These are phyloP conservation scores for Claviceps purpurea DNA, from an alignment of 2,329 filamentous ascomycete species.

Conservation along the genomic window DNA sequence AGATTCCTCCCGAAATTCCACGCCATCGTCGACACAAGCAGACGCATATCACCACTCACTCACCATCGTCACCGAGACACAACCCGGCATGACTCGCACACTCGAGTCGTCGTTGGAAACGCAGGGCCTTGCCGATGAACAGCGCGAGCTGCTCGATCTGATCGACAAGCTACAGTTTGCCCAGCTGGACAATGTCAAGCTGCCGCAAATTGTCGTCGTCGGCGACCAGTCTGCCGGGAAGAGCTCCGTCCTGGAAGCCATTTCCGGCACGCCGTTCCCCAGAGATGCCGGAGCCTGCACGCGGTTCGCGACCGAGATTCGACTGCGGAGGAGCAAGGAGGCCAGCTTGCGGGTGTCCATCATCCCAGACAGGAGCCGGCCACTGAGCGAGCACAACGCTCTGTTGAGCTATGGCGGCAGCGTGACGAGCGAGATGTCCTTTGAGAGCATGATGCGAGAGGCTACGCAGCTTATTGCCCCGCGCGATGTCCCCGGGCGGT, in stretches of 20 bases:
- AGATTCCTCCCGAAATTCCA: background rate
- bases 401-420: constrained; percentile 35
- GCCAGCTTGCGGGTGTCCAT: constrained; percentile 36
- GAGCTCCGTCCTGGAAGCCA: constrained; percentile 49
- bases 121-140: constrained; percentile 37
- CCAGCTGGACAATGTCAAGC: constrained; percentile 36
- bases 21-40: background rate
- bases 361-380: constrained; percentile 37
- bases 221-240: constrained; percentile 53
- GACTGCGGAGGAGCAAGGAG: constrained; percentile 35
- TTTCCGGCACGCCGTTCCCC: constrained; percentile 49
- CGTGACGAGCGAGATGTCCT: constrained; percentile 30
- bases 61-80: constrained; percentile 6
- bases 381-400: constrained; percentile 31
- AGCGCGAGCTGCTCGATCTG: constrained; percentile 42
- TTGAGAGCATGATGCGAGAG: constrained; percentile 36
- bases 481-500: constrained; percentile 35
- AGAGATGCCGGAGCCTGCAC: constrained; percentile 48
- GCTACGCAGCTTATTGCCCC: constrained; percentile 38
- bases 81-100: constrained; percentile 24
- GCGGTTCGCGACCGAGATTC: constrained; percentile 46
- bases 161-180: constrained; percentile 41
- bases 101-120: constrained; percentile 36
- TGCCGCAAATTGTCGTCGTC: constrained; percentile 51
- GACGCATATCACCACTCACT: background rate